Evolutionary conservation across 352 stramenopile species (phyloP), one percentile per base, ranked within the genome.

Genomic region (Aphanomyces euteiches): DNA sequence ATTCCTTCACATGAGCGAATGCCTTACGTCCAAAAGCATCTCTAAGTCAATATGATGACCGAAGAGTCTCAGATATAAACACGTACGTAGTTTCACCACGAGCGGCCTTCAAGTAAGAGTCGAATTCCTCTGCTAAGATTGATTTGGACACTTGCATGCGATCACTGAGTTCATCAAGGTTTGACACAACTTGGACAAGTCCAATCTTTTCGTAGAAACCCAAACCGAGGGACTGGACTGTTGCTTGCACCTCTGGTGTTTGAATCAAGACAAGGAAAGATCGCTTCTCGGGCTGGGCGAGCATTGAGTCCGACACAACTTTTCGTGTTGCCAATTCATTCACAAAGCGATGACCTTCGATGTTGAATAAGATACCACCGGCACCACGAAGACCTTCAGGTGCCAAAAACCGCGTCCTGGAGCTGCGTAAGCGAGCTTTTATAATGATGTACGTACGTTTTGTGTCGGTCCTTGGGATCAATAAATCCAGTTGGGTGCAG

Each of bases 361-460:
- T 65, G 68, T 97, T 95, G 56, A 98, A 68, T 48, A 98, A 71
- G 67, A 98, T 67, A 15, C 88, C 92, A 28, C 92, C 93, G 15
- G 90, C 90, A 21, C 91, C 92, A 56, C 92, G 81, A 63, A 98
- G 92, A 13, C 89, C 80, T 76, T 98, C 93, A 6, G 90, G 88
- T 0, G 88, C 88, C 36, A 98, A 67, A 73, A 97, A 92, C 70
- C 82, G 81, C 5, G 48, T 60, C 6, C 64, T 70, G 61, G 7
- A 3, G 21, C 12, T 17, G 4, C 34, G n/a, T 61, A 17, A 2
- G 28, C 28, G 28, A 28, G 28, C 36, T 17, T 17, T 36, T 41
- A 8, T 8, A 61, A 21, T n/a, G 19, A 41, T 41, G 8, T 7
- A 56, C 64, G 5, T 87, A 84, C 57, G 73, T 65, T 0, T 84